Conservation (phyloP, 768 basidiomycete genomes). For the Psilocybe cyanescens region DNA sequence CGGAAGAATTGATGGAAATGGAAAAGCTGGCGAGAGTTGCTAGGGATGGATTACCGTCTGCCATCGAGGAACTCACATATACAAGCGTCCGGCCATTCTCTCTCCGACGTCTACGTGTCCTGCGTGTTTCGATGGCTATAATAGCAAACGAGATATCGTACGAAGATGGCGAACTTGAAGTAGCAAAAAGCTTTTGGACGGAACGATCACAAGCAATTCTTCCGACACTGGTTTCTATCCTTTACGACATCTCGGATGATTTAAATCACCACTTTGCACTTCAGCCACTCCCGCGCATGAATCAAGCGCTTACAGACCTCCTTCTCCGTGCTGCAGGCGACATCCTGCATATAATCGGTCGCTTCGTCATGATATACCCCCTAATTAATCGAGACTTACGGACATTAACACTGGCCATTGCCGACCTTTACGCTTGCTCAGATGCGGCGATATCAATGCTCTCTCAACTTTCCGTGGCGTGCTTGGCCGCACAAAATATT, state of each 20-base stretch:
- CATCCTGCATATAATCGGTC: slow-evolving; percentile 51
- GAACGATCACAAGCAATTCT: slow-evolving; percentile 61
- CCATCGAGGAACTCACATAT: slow-evolving; percentile 62
- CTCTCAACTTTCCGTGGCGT: slow-evolving; percentile 41
- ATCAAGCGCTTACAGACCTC: slow-evolving; percentile 50
- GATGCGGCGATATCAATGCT: slow-evolving; percentile 46
- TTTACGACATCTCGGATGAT: slow-evolving; percentile 53
- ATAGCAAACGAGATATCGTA: slow-evolving; percentile 50
- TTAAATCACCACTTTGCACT: slow-evolving; percentile 57
- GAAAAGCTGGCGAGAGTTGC: slow-evolving; percentile 68
- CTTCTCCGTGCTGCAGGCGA: slow-evolving; percentile 61
- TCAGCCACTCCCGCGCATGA: slow-evolving; percentile 36
- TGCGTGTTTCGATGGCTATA: slow-evolving; percentile 68
- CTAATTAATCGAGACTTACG: slow-evolving; percentile 56
- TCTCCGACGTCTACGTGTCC: slow-evolving; percentile 52
- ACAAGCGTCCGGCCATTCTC: slow-evolving; percentile 55
- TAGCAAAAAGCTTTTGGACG: slow-evolving; percentile 63
- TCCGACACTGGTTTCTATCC: slow-evolving; percentile 56
- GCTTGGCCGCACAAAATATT: slow-evolving; percentile 44
- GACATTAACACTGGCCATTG: slow-evolving; percentile 43
- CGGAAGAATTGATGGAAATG: slow-evolving; percentile 61
- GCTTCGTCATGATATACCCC: slow-evolving; percentile 48
- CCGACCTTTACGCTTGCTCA: slow-evolving; percentile 61
- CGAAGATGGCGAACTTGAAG: slow-evolving; percentile 56
- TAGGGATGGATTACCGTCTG: slow-evolving; percentile 66